phyloP scores from a whole-genome alignment of 1,139 yeast species.

The Geotrichum citri-aurantii region DNA sequence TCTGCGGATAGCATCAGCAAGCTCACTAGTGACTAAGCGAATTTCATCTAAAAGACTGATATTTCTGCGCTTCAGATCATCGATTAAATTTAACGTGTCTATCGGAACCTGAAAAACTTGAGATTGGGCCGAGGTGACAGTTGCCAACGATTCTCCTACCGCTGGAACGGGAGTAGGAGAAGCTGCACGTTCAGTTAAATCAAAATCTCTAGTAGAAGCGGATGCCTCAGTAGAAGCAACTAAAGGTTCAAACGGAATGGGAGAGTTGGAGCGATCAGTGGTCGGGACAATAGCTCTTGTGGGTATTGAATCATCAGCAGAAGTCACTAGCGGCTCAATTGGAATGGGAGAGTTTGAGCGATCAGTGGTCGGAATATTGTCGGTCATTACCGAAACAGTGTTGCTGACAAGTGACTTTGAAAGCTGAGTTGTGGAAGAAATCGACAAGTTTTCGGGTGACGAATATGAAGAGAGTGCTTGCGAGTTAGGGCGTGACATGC shows the following conservation, averaged over 20 bases:
- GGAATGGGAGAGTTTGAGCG: conserved; percentile 1
- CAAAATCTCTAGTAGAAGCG: not conserved
- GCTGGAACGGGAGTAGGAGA: not conserved
- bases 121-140: not conserved
- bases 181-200: not conserved
- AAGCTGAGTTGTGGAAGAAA: conserved; percentile 1
- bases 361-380: not conserved
- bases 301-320: not conserved
- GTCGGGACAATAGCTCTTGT: not conserved
- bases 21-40: conserved; percentile 35
- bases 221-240: not conserved
- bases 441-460: conserved; percentile 9
- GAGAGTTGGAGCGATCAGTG: not conserved
- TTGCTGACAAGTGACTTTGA: not conserved
- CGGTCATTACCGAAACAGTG: not conserved
- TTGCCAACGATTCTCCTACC: not conserved
- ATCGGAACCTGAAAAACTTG: not conserved
- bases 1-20: conserved; percentile 37
- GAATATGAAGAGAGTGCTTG: conserved; percentile 10
- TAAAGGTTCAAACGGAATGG: not conserved
- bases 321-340: not conserved
- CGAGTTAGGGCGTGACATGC: conserved; percentile 15
- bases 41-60: conserved; percentile 31
- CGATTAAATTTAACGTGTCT: conserved; percentile 7
- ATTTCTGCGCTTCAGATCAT: conserved; percentile 3